Conservation (phyloP, 2,329 filamentous ascomycete genomes). For the Nannizziopsis barbatae region DNA sequence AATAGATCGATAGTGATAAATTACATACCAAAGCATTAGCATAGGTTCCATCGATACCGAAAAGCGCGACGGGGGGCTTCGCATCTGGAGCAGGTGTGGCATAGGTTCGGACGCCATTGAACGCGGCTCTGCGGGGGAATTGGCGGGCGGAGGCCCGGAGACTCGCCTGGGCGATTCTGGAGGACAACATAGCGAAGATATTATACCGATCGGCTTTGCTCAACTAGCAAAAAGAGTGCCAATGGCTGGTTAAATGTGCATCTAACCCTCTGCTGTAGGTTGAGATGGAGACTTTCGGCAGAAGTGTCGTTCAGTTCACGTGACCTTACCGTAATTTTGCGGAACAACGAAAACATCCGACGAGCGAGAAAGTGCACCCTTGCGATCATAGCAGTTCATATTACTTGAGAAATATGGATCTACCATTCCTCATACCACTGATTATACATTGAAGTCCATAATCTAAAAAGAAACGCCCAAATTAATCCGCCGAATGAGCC, state of each 20-base stretch:
- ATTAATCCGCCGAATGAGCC: background rate
- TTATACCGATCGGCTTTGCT: constrained; percentile 7
- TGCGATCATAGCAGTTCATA: constrained; percentile 6
- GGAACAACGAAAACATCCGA: background rate
- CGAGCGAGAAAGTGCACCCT: background rate
- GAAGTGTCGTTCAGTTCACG: constrained; percentile 9
- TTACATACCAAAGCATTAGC: constrained; percentile 87
- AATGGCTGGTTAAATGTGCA: constrained; percentile 11
- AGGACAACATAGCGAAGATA: constrained; percentile 42
- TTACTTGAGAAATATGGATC: constrained; percentile 7
- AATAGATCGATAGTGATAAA: background rate
- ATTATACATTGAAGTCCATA: constrained; percentile 9
- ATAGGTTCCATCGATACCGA: constrained; percentile 95
- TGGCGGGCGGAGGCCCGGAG: constrained; percentile 44
- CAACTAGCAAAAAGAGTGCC: constrained; percentile 3
- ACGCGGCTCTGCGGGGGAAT: constrained; percentile 31
- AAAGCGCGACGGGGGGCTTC: constrained; percentile 82
- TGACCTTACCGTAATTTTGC: background rate
- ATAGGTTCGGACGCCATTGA: constrained; percentile 56
- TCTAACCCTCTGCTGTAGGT: constrained; percentile 7
- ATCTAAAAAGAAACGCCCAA: constrained; percentile 6
- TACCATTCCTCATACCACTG: constrained; percentile 6
- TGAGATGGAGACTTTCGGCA: constrained; percentile 11
- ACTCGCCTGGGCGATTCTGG: constrained; percentile 46
- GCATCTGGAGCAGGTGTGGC: constrained; percentile 54